These are phyloP conservation scores for Fraxinus ornus DNA, from an alignment of 305 asterid species.

Conservation along the genomic window DNA sequence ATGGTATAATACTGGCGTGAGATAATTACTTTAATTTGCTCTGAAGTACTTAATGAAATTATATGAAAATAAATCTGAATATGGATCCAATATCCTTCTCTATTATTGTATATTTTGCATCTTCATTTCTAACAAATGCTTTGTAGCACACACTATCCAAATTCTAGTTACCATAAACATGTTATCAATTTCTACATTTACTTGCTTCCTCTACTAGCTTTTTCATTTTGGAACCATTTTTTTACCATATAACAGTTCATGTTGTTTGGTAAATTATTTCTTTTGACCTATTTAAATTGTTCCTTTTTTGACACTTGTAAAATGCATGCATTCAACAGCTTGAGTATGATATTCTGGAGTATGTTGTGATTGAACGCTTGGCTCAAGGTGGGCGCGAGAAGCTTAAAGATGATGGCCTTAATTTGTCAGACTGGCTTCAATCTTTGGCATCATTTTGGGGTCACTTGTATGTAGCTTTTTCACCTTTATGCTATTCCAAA, in stretches of 20 bases:
- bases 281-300: slow-evolving; percentile 3
- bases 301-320: slow-evolving; percentile 11
- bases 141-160: not conserved
- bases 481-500: slow-evolving; percentile 23
- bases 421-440: slow-evolving; percentile 98
- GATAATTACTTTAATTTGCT: not conserved
- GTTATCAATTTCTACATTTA: not conserved
- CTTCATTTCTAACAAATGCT: not conserved
- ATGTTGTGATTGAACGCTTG: slow-evolving; percentile 94
- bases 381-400: slow-evolving; percentile 98
- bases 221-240: not conserved
- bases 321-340: slow-evolving; percentile 54
- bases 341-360: slow-evolving; percentile 96
- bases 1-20: not conserved
- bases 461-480: slow-evolving; percentile 78
- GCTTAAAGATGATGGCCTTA: slow-evolving; percentile 98
- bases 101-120: slow-evolving; percentile 7
- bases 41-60: not conserved
- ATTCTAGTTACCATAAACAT: not conserved
- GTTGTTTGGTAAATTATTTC: not conserved
- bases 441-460: slow-evolving; percentile 99
- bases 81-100: not conserved
- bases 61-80: not conserved
- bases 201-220: slow-evolving; percentile 8
- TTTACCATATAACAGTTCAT: not conserved